Percentiles rank a stretch among this genome's conserved stretches.
phyloP scores from a whole-genome alignment of 2,329 filamentous ascomycete species.

The Orbilia blumenaviensis region DNA sequence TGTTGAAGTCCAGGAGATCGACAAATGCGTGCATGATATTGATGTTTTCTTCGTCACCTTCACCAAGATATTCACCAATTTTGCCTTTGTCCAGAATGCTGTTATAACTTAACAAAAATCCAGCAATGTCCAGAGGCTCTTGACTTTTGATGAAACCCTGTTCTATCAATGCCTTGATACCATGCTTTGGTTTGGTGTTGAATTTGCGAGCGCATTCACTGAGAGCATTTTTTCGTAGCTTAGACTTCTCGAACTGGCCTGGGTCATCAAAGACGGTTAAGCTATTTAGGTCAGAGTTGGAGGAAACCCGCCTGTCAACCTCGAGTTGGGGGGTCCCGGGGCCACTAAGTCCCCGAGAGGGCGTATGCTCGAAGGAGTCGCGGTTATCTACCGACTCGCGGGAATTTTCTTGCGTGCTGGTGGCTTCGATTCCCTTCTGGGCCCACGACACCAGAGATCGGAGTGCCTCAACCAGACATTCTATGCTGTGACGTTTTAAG shows the following conservation, averaged over 20 bases:
- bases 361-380: constrained; percentile 77
- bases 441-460: constrained; percentile 95
- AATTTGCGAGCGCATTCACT: constrained; percentile 89
- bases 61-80: constrained; percentile 92
- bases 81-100: constrained; percentile 89
- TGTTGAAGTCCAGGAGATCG: constrained; percentile 90
- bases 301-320: constrained; percentile 54
- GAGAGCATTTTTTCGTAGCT: constrained; percentile 90
- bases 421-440: constrained; percentile 59
- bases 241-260: constrained; percentile 90
- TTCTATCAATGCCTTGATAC: constrained; percentile 81
- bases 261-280: constrained; percentile 80
- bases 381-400: constrained; percentile 66
- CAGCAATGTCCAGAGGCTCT: constrained; percentile 80
- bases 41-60: constrained; percentile 91
- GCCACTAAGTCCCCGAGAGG: constrained; percentile 66
- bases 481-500: constrained; percentile 87
- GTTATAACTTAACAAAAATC: constrained; percentile 77
- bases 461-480: constrained; percentile 86
- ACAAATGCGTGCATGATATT: constrained; percentile 99
- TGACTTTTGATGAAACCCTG: constrained; percentile 88
- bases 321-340: constrained; percentile 70
- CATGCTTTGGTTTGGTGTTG: constrained; percentile 97
- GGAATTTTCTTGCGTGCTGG: constrained; percentile 62
- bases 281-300: constrained; percentile 50